phyloP scores from a whole-genome alignment of 768 basidiomycete species.

The Termitomyces sp. region DNA sequence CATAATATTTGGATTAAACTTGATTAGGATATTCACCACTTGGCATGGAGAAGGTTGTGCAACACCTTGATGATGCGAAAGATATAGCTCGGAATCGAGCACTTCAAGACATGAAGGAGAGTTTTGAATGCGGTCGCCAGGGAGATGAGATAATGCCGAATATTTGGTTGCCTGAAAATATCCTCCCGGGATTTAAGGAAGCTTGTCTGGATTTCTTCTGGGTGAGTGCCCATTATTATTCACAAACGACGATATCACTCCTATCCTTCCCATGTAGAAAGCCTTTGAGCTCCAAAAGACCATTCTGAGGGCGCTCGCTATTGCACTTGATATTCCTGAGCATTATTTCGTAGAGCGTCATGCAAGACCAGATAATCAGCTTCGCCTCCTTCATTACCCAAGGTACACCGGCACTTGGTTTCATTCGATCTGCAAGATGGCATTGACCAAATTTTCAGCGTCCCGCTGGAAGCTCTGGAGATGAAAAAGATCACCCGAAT shows the following conservation, averaged over 20 bases:
- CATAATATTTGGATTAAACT: neutral
- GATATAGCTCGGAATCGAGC: slow-evolving; percentile 22
- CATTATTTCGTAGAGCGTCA: slow-evolving; percentile 41
- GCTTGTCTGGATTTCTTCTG: slow-evolving; percentile 47
- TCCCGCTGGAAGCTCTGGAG: slow-evolving; percentile 24
- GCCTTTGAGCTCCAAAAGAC: slow-evolving; percentile 36
- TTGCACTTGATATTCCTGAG: slow-evolving; percentile 36
- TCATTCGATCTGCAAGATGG: neutral
- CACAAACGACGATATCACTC: neutral
- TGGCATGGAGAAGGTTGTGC: slow-evolving; percentile 33
- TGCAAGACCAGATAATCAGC: slow-evolving; percentile 41
- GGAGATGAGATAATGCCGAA: slow-evolving; percentile 41
- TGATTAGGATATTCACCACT: slow-evolving; percentile 30
- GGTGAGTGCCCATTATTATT: slow-evolving; percentile 22
- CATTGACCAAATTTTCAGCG: slow-evolving; percentile 14
- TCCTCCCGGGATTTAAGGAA: slow-evolving; percentile 48
- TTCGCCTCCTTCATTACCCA: slow-evolving; percentile 56
- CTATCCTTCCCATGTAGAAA: slow-evolving; percentile 19
- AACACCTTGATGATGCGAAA: slow-evolving; percentile 26
- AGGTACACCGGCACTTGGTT: slow-evolving; percentile 13
- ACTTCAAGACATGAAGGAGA: slow-evolving; percentile 42
- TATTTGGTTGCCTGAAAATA: slow-evolving; percentile 50
- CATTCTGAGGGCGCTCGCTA: slow-evolving; percentile 42
- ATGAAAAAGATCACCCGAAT: slow-evolving; percentile 36
- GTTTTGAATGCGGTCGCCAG: slow-evolving; percentile 50